Base-by-base conservation (phyloP, 75 land plant genomes). In the Gnetum montanum region DNA sequence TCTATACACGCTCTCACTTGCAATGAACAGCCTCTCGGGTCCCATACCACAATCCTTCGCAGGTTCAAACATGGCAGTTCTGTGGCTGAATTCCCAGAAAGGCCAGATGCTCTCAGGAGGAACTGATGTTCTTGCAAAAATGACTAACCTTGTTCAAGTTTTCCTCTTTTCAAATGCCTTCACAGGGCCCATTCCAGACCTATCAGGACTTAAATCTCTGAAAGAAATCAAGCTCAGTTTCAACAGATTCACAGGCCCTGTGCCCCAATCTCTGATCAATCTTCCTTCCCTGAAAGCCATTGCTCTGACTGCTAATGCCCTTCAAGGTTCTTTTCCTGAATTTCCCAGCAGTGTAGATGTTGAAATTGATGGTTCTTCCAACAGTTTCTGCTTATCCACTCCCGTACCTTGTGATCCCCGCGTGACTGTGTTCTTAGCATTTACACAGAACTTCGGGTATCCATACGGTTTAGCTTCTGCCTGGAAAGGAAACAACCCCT, bases 121-220 rank as follows among this genome's bases (percentile, higher is more conserved):
- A 48, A 78, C 85, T 45, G 67, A 60, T 30, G 64, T 77, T 7
- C 19, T 88, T 8, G 73, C 54, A 16, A 65, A 77, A 19, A 87
- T 83, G 84, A 56, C 61, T 7, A 13, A 35, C 0, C 48, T 90
- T 16, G 36, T 26, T 12, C 65, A 66, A 52, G 54, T 87, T 11
- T 87, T 88, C 88, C 55, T 90, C 27, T 88, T 87, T 12, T 79
- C 76, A 3, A 90, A 90, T 51, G 57, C 59, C 1, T 82, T 90
- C 59, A 46, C 76, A 0, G 96, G 96, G 7, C 65, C 79, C 8
- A 52, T 90, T n/a, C 87, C 87, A 0, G 79, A 79, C 46, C 52
- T 83, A 29, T 45, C 73, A 16, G 31, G 35, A 0, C 36, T 68
- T 25, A 41, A 12, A 0, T 24, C 41, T 1, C 48, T 85, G 34